Evolutionary conservation across 23 red algal species (phyloP), one percentile per base, ranked within the genome.

Genomic region (Gracilaria domingensis): DNA sequence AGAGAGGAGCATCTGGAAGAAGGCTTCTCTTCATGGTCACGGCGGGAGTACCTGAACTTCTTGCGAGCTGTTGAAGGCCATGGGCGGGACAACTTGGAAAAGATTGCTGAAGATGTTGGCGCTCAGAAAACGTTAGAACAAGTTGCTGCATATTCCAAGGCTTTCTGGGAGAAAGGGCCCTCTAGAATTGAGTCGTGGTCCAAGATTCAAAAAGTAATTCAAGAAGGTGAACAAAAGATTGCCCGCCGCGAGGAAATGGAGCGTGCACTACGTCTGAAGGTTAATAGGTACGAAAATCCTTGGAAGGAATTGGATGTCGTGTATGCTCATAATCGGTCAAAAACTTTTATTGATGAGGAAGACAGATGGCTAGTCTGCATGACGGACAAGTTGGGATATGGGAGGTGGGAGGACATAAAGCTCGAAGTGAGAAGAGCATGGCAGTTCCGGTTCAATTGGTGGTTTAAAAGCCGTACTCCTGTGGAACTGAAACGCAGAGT

Each of bases 371-470:
- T 99, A 20, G 74, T 99, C n/a, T 93, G 91, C 35, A 95, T 95
- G 97, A 94, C 93, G 29, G 66, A 92, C 66, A 75, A 93, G 74
- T 60, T 99, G 33, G 97, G 97, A 12, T 99, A 99, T 75, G 97
- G 97, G 29, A 62, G 86, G 45, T 99, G 93, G 93, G 97, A 99
- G 53, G 94, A 96, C 62, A 80, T 99, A 53, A 96, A 96, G 57
- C 85, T 93, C 17, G 97, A 99, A 83, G 92, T 94, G 20, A 83
- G 97, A 48, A 85, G 85, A 36, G 88, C 89, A 14, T 95, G 87
- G 91, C 94, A 95, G 65, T 99, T 99, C 56, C 94, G 97, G 17
- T 99, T 96, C 75, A 94, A 99, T 62, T 99, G 97, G 97, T 96
- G 80, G 79, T 91, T 99, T 79, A 99, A 99, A 81, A 95, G 91